These are phyloP conservation scores for Cordyceps militaris DNA, from an alignment of 2,329 filamentous ascomycete species.

Conservation along the genomic window DNA sequence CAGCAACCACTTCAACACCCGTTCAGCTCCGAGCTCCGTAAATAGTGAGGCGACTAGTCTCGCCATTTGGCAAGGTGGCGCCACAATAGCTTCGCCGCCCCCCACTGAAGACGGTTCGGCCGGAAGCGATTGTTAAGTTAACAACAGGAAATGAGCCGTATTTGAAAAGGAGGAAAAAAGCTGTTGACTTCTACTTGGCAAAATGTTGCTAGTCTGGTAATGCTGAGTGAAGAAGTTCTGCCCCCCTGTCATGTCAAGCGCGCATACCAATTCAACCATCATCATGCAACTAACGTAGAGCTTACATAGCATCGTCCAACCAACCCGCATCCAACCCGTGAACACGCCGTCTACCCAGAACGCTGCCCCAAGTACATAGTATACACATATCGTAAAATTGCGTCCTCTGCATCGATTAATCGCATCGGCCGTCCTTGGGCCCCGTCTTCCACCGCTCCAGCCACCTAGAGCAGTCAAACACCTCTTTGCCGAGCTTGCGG, in stretches of 20 bases:
- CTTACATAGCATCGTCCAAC: too few species aligned
- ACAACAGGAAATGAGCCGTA: too few species aligned
- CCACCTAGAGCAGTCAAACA: conserved; percentile 87
- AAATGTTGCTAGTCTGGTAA: not conserved
- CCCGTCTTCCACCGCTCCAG: conserved; percentile 92
- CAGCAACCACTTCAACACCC: not conserved
- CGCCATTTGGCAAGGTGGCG: not conserved
- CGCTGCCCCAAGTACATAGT: not conserved
- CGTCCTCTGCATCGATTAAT: conserved; percentile 25
- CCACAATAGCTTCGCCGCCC: not conserved
- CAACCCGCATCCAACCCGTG: not conserved
- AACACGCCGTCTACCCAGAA: conserved; percentile 1
- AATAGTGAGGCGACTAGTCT: conserved; percentile 8
- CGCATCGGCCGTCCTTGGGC: conserved; percentile 64
- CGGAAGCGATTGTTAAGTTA: not conserved
- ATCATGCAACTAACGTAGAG: too few species aligned
- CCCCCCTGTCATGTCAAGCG: not conserved
- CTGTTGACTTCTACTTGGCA: not conserved
- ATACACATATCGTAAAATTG: not conserved
- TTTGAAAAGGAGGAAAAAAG: not conserved
- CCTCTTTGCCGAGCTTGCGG: conserved; percentile 78
- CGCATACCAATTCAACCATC: too few species aligned
- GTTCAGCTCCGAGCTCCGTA: not conserved
- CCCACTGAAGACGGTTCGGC: conserved; percentile 6
- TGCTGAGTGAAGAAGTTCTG: not conserved